These are phyloP conservation scores for Hymenoscyphus fraxineus DNA, from an alignment of 2,329 filamentous ascomycete species.

Conservation along the genomic window DNA sequence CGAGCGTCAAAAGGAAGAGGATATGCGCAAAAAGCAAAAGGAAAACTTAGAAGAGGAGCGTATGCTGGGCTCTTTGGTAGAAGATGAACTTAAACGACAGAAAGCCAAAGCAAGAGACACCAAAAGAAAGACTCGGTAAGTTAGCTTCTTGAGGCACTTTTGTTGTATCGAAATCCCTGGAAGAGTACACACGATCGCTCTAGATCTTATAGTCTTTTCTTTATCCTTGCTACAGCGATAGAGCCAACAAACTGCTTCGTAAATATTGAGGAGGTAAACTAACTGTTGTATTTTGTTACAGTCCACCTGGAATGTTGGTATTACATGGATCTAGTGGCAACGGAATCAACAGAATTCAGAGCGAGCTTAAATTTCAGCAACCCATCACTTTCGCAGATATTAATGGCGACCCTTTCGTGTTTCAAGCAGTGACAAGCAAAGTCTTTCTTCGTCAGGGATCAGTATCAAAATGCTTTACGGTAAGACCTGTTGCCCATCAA, in stretches of 20 bases:
- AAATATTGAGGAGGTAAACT: neutral
- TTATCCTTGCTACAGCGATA: neutral
- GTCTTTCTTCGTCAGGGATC: conserved; percentile 62
- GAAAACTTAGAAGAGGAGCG: conserved; percentile 66
- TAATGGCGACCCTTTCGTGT: conserved; percentile 60
- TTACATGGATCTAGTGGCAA: conserved; percentile 23
- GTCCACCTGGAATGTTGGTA: conserved; percentile 32
- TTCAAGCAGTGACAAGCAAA: conserved; percentile 68
- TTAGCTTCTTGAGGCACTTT: neutral
- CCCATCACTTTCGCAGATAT: conserved; percentile 60
- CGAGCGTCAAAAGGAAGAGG: conserved; percentile 44
- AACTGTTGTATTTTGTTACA: neutral
- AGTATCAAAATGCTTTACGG: conserved; percentile 66
- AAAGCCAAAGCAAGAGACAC: conserved; percentile 61
- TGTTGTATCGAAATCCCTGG: neutral
- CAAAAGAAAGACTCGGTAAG: conserved; percentile 53
- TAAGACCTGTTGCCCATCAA: conserved; percentile 59
- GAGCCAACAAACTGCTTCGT: neutral
- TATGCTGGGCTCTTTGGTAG: conserved; percentile 65
- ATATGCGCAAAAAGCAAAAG: conserved; percentile 46
- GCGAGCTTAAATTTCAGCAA: conserved; percentile 59
- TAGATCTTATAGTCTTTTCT: neutral
- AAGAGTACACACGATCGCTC: neutral
- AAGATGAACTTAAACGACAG: conserved; percentile 67
- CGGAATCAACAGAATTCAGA: conserved; percentile 32